Evolutionary conservation across 2,329 filamentous ascomycete species (phyloP), one percentile per base, ranked within the genome.

Genomic region (Fusarium scirpi): DNA sequence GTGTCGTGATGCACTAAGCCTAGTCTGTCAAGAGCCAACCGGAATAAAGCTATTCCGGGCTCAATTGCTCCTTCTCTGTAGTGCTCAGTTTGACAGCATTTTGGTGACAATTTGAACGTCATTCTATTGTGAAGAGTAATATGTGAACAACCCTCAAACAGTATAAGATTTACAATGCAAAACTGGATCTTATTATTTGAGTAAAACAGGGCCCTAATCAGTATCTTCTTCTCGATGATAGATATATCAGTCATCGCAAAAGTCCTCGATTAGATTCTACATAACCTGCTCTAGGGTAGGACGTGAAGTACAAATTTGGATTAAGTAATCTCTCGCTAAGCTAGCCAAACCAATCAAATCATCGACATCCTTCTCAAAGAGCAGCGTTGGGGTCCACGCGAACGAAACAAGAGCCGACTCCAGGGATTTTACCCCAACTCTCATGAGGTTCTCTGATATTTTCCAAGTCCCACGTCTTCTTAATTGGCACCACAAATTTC

Each of bases 391-490:
- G 60, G 20, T 67, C 47, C 7, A 74, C 70, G 16, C 78, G 76
- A 22, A 83, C 76, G 41, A 82, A 56, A 22, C 78, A 67, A 8
- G 78, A 80, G 1, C 81, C 82, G 47, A 82, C 76, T 3, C 80
- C 81, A 8, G 60, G 58, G 6, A 76, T 71, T 45, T 71, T 77
- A 2, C 77, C 57, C 81, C 81, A 83, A 53, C 72, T 72, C 43
- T 74, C 72, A 60, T 83, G 82, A 18, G 82, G 77, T 49, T 78
- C 76, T 59, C 76, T 71, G 18, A 83, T 77, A 16, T 82, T 76
- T 38, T 83, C 80, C 67, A 84, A 69, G 15, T 80, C 76, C 82
- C 81, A 84, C 4, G 80, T 69, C 34, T 76, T 76, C 75, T 80
- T 82, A 20, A 84, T 80, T 1, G 78, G 77, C 4, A 80, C 77